Evolutionary conservation across 441 rosid genomes (phyloP).

Genomic region (Jatropha podagrica): DNA sequence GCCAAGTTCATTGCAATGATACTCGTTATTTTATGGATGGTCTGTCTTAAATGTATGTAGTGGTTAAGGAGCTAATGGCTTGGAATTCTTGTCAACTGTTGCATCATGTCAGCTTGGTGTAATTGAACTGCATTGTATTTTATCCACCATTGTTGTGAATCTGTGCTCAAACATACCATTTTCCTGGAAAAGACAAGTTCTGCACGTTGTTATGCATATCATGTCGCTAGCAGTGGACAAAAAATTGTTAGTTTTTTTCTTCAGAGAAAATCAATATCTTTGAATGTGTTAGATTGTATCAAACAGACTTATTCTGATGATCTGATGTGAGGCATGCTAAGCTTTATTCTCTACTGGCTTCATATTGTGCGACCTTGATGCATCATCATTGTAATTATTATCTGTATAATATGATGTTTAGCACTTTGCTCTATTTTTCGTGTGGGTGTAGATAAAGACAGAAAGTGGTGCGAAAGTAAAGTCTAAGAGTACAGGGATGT

Average conservation of each 20-base stretch:
- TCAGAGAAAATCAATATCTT: neutral
- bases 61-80: neutral
- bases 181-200: neutral
- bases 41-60: too few species aligned
- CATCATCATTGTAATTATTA: neutral
- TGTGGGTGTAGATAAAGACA: conserved; percentile 61
- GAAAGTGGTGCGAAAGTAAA: conserved; percentile 88
- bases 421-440: neutral
- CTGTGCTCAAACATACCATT: neutral
- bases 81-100: neutral
- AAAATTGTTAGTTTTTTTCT: neutral
- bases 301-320: neutral
- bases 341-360: neutral
- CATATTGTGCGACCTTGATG: neutral
- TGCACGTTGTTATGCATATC: neutral
- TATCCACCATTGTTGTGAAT: neutral
- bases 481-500: conserved; percentile 72
- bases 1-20: neutral
- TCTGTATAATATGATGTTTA: neutral
- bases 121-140: neutral
- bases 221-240: too few species aligned
- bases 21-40: neutral
- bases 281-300: neutral
- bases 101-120: neutral
- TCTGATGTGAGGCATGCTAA: neutral